Percentiles rank a stretch among this genome's conserved stretches.
These are phyloP conservation scores for Barnettozyma pratensis DNA, from an alignment of 805 yeast genomes.

Conservation along the genomic window DNA sequence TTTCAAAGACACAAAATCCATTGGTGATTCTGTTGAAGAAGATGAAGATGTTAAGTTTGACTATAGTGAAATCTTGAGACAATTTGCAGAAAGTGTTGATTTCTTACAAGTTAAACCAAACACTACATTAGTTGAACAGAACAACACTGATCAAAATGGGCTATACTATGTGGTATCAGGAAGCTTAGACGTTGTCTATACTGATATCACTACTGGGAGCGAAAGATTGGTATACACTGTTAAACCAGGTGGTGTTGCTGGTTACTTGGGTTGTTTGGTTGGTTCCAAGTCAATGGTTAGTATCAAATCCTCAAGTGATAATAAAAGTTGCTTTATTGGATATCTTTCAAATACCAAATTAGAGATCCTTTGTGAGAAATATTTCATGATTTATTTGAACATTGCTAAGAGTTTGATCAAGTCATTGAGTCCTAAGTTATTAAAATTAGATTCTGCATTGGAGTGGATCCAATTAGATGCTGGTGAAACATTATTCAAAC, in stretches of 20 bases:
- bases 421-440: conserved; percentile 60
- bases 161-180: conserved; percentile 81
- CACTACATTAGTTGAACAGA: conserved; percentile 54
- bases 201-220: conserved; percentile 26
- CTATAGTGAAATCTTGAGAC: conserved; percentile 39
- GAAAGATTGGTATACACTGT: conserved; percentile 52
- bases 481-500: conserved; percentile 71
- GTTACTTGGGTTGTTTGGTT: conserved; percentile 75
- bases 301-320: conserved; percentile 52
- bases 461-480: conserved; percentile 95
- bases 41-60: conserved; percentile 37
- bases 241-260: conserved; percentile 77
- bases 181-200: conserved; percentile 53
- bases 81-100: conserved; percentile 56
- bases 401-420: conserved; percentile 69
- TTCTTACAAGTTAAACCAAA: conserved; percentile 50
- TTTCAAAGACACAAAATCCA: not conserved
- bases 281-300: conserved; percentile 77
- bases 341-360: conserved; percentile 58
- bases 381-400: conserved; percentile 69
- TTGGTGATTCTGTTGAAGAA: conserved; percentile 14
- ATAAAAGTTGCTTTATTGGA: conserved; percentile 51
- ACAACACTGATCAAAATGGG: conserved; percentile 59
- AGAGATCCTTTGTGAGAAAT: conserved; percentile 65
- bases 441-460: conserved; percentile 81